Evolutionary conservation across 1,284 basidiomycete species (phyloP), one percentile per base, ranked within the genome.

Genomic region (Tilletia indica): DNA sequence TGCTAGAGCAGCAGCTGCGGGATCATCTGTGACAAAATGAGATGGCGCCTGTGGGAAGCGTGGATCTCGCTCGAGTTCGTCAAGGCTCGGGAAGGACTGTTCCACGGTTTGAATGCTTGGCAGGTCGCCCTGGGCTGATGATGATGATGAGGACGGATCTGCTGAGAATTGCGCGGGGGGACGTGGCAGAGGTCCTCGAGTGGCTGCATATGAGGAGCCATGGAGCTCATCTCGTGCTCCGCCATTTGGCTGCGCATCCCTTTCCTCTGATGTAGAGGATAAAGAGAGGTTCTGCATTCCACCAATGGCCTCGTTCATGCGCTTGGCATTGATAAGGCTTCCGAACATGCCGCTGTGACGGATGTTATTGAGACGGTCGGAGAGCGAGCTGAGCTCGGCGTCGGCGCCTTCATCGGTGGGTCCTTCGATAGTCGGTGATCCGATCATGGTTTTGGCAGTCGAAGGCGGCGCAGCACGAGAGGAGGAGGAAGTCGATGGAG

Each of bases 21-120:
- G 61, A n/a, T 64, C 61, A 21, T 64, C 61, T 9, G 61, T 64
- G 61, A 64, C 61, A 1, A 8, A 54, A 70, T 78, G 77, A 6
- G 76, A 73, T 12, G 77, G 77, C 12, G 71, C 67, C 31, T 70
- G 61, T 16, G 77, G 77, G 67, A 78, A 78, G 34, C 34, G 21
- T 14, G 25, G 21, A 14, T 48, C 42, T 47, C 63, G 73, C 63
- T 81, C 80, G 54, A 81, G 73, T 34, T 80, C 76, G 68, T 81
- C 77, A 64, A 81, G 75, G 54, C 73, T 76, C 3, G 80, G 80
- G 61, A 77, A 81, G 12, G 72, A 68, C 8, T 72, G 71, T 58
- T 68, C 72, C 71, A 80, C 80, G 39, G 80, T 71, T 12, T 64
- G n/a, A 45, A 49, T 21, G 34, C 45, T 47, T 38, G 36, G 42